Conservation (phyloP, 73 alveolate genomes). For the Uronychia binucleata region DNA sequence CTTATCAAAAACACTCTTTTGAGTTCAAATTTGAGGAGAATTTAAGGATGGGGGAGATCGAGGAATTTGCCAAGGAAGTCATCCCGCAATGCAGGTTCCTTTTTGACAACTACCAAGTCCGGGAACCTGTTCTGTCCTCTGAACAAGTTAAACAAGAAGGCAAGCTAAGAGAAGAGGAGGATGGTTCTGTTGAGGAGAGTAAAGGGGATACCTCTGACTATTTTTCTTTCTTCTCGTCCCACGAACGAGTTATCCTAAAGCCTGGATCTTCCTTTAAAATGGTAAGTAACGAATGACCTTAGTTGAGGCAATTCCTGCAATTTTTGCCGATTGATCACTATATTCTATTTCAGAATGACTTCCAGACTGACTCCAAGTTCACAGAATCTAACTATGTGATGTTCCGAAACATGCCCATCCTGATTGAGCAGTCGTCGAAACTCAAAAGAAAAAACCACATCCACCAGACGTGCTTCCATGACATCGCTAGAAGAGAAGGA, state of each 20-base stretch:
- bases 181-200: background rate
- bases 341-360: conserved; percentile 33
- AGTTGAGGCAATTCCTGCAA: conserved; percentile 33
- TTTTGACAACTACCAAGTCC: conserved; percentile 40
- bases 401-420: conserved; percentile 46
- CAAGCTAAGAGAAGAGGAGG: conserved; percentile 5
- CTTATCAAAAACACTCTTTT: conserved; percentile 45
- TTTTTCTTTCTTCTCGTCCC: conserved; percentile 60
- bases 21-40: conserved; percentile 60
- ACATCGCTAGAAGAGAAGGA: background rate
- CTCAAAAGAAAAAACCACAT: conserved; percentile 5
- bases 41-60: conserved; percentile 55
- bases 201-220: conserved; percentile 13
- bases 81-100: conserved; percentile 54
- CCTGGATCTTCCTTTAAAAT: conserved; percentile 52
- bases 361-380: conserved; percentile 20
- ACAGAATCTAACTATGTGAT: conserved; percentile 30
- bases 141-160: background rate
- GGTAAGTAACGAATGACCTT: background rate
- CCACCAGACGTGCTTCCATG: background rate
- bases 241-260: conserved; percentile 45
- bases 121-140: no score
- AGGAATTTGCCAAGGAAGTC: conserved; percentile 59
- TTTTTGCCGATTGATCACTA: conserved; percentile 62
- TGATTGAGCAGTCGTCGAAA: conserved; percentile 1